Base-by-base conservation (phyloP, 2,329 filamentous ascomycete genomes). In the Coccinonectria pachysandricola region DNA sequence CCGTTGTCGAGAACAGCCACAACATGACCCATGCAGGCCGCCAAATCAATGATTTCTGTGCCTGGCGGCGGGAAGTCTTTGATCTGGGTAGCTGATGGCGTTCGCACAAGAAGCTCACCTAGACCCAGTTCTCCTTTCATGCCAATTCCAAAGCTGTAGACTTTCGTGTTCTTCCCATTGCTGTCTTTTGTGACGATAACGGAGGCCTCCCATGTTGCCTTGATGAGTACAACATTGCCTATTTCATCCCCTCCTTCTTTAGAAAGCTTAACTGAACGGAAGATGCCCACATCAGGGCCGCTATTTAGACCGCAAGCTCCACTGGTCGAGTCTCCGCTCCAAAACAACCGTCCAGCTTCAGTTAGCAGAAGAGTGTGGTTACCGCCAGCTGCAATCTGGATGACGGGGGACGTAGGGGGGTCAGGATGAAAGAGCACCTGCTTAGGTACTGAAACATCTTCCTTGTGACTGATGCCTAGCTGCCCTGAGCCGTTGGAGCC, bases 301-400 rank as follows among this genome's bases (percentile, higher is more conserved):
- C 52, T 40, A 0, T 50, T 36, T 7, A 62, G 39, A 2, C 71
- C 72, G 36, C 71, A 76, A 3, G 71, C 68, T 8, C 72, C 71
- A 8, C 50, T 61, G 2, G 56, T 48, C 6, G 56, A 61, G 32
- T 77, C 70, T 1, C 86, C 86, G 23, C 74, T 68, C 44, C 71
- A 75, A 45, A 72, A 80, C 0, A 87, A 58, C 2, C 57, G 41
- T 0, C 78, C 77, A 14, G 61, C 49, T 4, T 60, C 46, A n/a
- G 68, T 71, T 8, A 86, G 60, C 7, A 93, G 50, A 4, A 95
- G 57, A 0, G 85, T 92, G 52, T 95, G 88, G 46, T 95, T 95
- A 2, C 87, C 87, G 4, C 88, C 88, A 6, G 83, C 64, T 12
- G 59, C 58, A 7, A 67, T 50, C 21, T 50, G 52, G 26, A 48